Evolutionary conservation across 805 yeast genomes (phyloP).

Genomic region (Gaillardinia entomophila): DNA sequence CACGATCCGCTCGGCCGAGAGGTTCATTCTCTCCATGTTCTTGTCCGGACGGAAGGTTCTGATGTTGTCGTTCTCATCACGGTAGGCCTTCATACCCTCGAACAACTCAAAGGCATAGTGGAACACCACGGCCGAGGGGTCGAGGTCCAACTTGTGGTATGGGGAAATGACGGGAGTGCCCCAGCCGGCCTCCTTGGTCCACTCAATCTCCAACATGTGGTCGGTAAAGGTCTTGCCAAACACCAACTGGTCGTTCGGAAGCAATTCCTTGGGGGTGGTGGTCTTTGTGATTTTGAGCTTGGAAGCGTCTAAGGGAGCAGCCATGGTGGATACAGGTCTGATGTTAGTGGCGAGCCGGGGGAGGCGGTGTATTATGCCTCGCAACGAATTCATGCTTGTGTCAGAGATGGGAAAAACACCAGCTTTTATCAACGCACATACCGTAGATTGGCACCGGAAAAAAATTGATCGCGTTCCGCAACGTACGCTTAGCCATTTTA

Average conservation of each 20-base stretch:
- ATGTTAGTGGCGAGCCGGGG: background rate
- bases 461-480: no score
- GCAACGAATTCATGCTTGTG: background rate
- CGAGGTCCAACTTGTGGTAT: constrained; percentile 67
- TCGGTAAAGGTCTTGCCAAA: constrained; percentile 61
- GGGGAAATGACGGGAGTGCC: constrained; percentile 83
- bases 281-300: constrained; percentile 32
- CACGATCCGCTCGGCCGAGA: constrained; percentile 82
- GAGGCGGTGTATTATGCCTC: background rate
- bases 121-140: constrained; percentile 86
- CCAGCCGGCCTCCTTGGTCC: constrained; percentile 82
- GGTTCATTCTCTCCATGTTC: constrained; percentile 89
- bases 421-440: no score
- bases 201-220: constrained; percentile 84
- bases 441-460: no score
- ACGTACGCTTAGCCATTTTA: no score
- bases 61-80: constrained; percentile 46
- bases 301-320: constrained; percentile 32
- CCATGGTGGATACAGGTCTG: background rate
- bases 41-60: constrained; percentile 87
- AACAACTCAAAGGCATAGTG: constrained; percentile 94
- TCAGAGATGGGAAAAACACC: no score
- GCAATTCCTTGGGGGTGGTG: constrained; percentile 27
- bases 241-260: constrained; percentile 35
- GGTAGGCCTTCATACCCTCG: constrained; percentile 94